Conservation (phyloP, 2,329 filamentous ascomycete genomes). For the Daldinia eschscholtzii region DNA sequence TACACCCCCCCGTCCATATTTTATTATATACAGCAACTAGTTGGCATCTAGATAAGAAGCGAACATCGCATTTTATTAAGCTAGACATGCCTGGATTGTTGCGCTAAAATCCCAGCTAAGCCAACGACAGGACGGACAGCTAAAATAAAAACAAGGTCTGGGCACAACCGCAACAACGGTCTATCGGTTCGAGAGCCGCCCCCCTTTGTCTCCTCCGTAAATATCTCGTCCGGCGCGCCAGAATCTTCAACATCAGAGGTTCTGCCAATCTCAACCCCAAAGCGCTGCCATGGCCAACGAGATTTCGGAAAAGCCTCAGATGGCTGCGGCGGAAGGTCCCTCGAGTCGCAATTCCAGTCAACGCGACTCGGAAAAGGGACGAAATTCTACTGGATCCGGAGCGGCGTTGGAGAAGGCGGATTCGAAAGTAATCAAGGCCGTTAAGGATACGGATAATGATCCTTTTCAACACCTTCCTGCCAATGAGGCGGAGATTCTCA, state of each 20-base stretch:
- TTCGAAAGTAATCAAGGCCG: slow-evolving; percentile 55
- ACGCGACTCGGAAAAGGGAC: slow-evolving; percentile 51
- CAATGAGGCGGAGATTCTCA: slow-evolving; percentile 75
- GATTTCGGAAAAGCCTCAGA: slow-evolving; percentile 48
- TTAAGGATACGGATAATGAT: slow-evolving; percentile 62
- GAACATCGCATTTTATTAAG: slow-evolving; percentile 4
- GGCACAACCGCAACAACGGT: slow-evolving; percentile 3
- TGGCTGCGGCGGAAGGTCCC: slow-evolving; percentile 44
- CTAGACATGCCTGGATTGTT: neutral
- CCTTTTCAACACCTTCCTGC: slow-evolving; percentile 72
- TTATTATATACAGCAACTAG: slow-evolving; percentile 5
- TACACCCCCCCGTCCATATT: slow-evolving; percentile 12
- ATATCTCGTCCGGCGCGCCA: slow-evolving; percentile 26
- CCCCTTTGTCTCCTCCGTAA: slow-evolving; percentile 13
- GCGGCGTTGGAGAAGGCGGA: slow-evolving; percentile 58
- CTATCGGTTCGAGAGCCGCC: slow-evolving; percentile 25
- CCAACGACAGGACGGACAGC: neutral
- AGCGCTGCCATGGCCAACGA: slow-evolving; percentile 45
- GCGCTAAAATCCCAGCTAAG: slow-evolving; percentile 4
- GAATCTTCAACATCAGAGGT: slow-evolving; percentile 13
- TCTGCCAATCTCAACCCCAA: neutral
- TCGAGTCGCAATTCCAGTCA: slow-evolving; percentile 54
- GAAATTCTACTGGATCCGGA: slow-evolving; percentile 30
- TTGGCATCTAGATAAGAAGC: slow-evolving; percentile 6
- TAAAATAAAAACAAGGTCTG: slow-evolving; percentile 13